These are phyloP conservation scores for Heracleum sosnowskyi DNA, from an alignment of 129 eudicot species.

Conservation along the genomic window DNA sequence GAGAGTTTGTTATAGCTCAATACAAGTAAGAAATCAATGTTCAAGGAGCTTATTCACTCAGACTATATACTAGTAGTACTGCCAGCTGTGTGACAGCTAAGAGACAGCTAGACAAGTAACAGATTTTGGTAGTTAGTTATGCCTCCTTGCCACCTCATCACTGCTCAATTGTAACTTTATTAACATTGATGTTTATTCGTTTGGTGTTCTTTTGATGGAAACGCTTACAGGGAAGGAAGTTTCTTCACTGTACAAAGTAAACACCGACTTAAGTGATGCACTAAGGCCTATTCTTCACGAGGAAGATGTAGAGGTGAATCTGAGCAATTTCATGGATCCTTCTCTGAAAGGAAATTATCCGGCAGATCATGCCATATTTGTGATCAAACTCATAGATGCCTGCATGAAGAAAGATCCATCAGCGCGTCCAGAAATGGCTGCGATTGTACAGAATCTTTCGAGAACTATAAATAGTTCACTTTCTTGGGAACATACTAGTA, in stretches of 20 bases:
- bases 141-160: too few relatives aligned
- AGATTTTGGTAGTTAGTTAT: too few relatives aligned
- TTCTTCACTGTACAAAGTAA: conserved; percentile 36
- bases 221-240: conserved; percentile 65
- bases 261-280: conserved; percentile 36
- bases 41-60: too few relatives aligned
- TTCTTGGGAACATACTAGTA: conserved; percentile 23
- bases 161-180: too few relatives aligned
- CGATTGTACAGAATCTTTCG: conserved; percentile 50
- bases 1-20: too few relatives aligned
- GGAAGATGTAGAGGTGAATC: conserved; percentile 25
- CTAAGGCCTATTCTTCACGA: conserved; percentile 36
- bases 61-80: too few relatives aligned
- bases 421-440: conserved; percentile 65
- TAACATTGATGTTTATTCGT: conserved; percentile 89
- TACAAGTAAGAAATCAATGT: too few relatives aligned
- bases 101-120: too few relatives aligned
- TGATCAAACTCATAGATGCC: conserved; percentile 33
- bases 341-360: conserved; percentile 53
- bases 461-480: conserved; percentile 42
- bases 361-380: conserved; percentile 35
- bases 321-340: conserved; percentile 51
- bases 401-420: conserved; percentile 65
- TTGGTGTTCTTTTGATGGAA: conserved; percentile 85
- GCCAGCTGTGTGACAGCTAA: too few relatives aligned